Base-by-base conservation (phyloP, 257 asterid genomes). In the Striga asiatica region DNA sequence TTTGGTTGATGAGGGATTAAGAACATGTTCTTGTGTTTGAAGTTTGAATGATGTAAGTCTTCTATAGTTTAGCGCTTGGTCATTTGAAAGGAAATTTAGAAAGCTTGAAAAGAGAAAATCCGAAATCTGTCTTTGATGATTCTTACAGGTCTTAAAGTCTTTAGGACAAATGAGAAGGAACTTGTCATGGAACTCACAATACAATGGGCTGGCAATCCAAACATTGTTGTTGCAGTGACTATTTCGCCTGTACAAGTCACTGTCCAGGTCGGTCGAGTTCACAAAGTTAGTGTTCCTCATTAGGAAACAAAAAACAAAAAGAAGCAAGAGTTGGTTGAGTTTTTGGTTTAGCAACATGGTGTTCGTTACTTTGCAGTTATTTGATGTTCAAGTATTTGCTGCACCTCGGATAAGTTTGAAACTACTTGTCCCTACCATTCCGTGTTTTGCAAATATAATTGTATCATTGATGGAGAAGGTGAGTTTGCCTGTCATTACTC, bases 181-280 rank as follows among this genome's bases (percentile, higher is more conserved):
- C 69, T 88, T 29, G 97, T 88, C 22, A 71, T 88, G 75, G 94
- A 88, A 76, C 92, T 95, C 22, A 84, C 75, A 51, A 65, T 88
- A 45, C 69, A 71, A 61, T 88, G 95, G 97, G 95, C 91, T 6
- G 95, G 95, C n/a, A 84, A 88, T 73, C 82, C 95, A 3, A 78
- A 78, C 46, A 82, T 88, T 35, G 35, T 72, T 11, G 76, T 82
- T 23, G 66, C 66, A 2, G 69, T 77, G 38, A 76, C 77, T 21
- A 60, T 82, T 67, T 68, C 83, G 17, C 80, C 89, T 22, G 2
- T 72, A 14, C 58, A 60, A 56, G 74, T 88, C 56, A 51, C 70
- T 21, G 19, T 84, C 22, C 94, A 88, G 95, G 97, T 43, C 27
- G 67, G 81, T 52, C 17, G 11, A 49, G 42, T 68, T 48, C 60